A percentile compares a stretch with the other conserved stretches of the same genome.
Evolutionary conservation across 2,329 filamentous ascomycete genomes (phyloP).

Genomic region (Colletotrichum cuscutae): DNA sequence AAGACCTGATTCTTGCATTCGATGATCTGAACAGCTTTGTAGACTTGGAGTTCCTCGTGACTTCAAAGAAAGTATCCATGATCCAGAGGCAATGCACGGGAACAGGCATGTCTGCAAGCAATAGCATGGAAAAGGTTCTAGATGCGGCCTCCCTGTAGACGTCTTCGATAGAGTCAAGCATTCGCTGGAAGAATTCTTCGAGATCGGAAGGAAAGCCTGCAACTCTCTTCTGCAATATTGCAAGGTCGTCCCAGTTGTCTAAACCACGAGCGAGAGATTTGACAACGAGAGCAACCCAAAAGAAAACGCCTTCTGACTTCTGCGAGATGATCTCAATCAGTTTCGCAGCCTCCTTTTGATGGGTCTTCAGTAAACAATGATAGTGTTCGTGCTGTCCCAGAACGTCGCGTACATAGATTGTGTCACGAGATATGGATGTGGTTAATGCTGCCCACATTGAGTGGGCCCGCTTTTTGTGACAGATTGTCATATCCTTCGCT

Average conservation of each 20-base stretch:
- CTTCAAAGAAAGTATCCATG: background rate
- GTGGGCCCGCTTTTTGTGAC: too few relatives aligned
- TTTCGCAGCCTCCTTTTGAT: conserved; percentile 8
- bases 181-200: conserved; percentile 29
- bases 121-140: background rate
- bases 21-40: background rate
- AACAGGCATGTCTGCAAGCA: conserved; percentile 6
- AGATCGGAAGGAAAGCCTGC: conserved; percentile 32
- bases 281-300: conserved; percentile 44
- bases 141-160: background rate
- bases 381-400: background rate
- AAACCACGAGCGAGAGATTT: conserved; percentile 35
- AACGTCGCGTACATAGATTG: conserved; percentile 30
- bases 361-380: background rate
- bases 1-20: too few relatives aligned
- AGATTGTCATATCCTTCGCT: conserved; percentile 42
- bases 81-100: background rate
- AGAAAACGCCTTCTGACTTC: conserved; percentile 45
- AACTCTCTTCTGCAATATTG: conserved; percentile 14
- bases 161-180: conserved; percentile 26
- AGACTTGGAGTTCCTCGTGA: background rate
- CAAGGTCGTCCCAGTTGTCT: conserved; percentile 9
- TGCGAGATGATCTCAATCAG: conserved; percentile 37
- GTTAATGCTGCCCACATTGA: too few relatives aligned
- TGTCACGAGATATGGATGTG: too few relatives aligned